Conservation (phyloP, 106 monocot species). For the Dioscorea zingiberensis region DNA sequence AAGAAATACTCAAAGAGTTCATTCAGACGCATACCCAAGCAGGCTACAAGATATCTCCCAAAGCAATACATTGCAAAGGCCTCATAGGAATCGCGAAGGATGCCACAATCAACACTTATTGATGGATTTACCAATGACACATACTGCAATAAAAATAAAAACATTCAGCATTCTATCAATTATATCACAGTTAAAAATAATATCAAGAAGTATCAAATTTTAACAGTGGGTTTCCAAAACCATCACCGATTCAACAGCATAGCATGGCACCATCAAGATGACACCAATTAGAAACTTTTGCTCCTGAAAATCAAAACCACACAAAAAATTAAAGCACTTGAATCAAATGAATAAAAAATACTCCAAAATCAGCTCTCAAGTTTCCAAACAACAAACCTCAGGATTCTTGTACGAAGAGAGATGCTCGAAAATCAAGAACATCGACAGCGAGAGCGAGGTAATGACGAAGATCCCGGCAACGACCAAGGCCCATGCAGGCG, state of each 20-base stretch:
- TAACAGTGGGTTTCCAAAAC: background rate
- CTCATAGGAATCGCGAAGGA: conserved; percentile 90
- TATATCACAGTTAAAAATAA: background rate
- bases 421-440: conserved; percentile 49
- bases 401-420: conserved; percentile 64
- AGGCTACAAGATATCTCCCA: conserved; percentile 95
- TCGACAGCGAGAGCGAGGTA: conserved; percentile 39
- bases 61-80: conserved; percentile 99
- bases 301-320: conserved; percentile 41
- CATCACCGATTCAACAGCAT: conserved; percentile 79
- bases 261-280: conserved; percentile 87
- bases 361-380: background rate
- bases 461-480: conserved; percentile 52
- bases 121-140: conserved; percentile 80
- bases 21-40: conserved; percentile 53
- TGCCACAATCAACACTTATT: conserved; percentile 77
- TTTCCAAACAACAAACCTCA: conserved; percentile 26
- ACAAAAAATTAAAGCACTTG: conserved; percentile 1
- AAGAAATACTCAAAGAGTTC: too few relatives aligned
- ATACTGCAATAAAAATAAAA: conserved; percentile 42
- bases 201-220: background rate
- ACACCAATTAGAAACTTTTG: conserved; percentile 89
- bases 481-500: conserved; percentile 40
- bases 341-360: background rate
- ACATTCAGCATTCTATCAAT: background rate